Conservation (phyloP, 2,329 filamentous ascomycete genomes). For the Epichloe glyceriae region DNA sequence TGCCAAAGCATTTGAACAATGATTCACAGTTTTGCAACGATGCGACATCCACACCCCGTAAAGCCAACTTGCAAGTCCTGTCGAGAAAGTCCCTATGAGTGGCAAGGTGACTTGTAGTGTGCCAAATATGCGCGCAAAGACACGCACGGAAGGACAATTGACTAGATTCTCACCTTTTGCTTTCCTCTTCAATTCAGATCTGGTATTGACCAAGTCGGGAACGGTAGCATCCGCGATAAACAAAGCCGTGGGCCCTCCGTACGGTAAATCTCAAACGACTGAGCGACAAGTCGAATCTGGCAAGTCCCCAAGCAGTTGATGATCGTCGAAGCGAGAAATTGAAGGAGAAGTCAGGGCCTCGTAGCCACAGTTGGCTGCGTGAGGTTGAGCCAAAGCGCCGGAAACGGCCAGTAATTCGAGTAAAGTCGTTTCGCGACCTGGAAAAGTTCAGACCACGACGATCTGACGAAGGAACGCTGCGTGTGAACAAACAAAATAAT, state of each 20-base stretch:
- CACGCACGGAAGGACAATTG: background rate
- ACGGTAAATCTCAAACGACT: constrained; percentile 9
- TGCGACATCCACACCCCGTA: background rate
- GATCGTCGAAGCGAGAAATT: constrained; percentile 6
- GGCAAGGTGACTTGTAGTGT: background rate
- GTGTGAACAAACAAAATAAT: constrained; percentile 5
- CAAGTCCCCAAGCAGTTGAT: background rate
- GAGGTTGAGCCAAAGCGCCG: constrained; percentile 6
- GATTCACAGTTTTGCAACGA: background rate
- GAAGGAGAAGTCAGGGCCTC: constrained; percentile 2
- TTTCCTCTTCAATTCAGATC: background rate
- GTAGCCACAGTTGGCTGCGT: background rate
- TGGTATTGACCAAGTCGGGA: constrained; percentile 9
- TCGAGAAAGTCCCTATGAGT: background rate
- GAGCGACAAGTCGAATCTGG: constrained; percentile 1
- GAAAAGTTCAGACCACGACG: background rate
- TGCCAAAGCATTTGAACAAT: background rate
- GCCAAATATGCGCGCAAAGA: background rate
- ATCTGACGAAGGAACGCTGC: constrained; percentile 7
- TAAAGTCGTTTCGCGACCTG: constrained; percentile 5
- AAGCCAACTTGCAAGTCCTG: background rate
- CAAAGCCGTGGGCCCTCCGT: constrained; percentile 12
- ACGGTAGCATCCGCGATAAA: constrained; percentile 14
- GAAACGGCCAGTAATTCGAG: constrained; percentile 4
- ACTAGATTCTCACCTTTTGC: background rate